Evolutionary conservation across 345 rosid genomes (phyloP), one percentile per base, ranked within the genome.

Genomic region (Psidium guajava): DNA sequence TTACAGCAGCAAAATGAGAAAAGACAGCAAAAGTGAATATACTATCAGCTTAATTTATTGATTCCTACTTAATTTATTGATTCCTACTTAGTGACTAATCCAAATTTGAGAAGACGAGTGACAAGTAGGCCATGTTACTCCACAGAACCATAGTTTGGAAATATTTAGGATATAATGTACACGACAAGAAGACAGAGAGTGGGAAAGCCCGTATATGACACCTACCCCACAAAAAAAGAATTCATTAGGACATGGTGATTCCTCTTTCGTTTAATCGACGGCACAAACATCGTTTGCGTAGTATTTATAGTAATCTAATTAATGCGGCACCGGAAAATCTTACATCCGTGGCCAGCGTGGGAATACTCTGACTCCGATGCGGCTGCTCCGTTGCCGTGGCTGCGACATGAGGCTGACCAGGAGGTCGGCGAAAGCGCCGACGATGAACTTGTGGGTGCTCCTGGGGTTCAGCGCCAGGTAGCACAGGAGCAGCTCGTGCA

Each of bases 401-500:
- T 44, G 47, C 80, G 94, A 90, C 93, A 94, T 88, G 53, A 97
- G 93, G 85, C 91, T 91, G 49, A 93, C 93, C 10, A 97, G 87
- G 85, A 95, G 93, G 88, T 95, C 98, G 81, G 98, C 91, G 64
- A 97, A 97, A 44, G 99, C 99, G 14, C 92, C 90, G 53, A 94
- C 89, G 64, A 97, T 91, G 84, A 89, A 93, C 87, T 93, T 93
- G 87, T 95, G 99, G 0, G 93, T 90, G 64, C 86, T 92, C 88
- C 86, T 86, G 3, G 98, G 96, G 88, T 97, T 97, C 77, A 97
- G 87, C 6, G 91, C 88, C 13, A 97, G 94, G 87, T 95, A 95
- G 86, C 94, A 91, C 55, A 91, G 87, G 32, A 97, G 91, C 53
- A 97, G 93, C 92, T 97, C 98, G 75, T 93, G 93, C 90, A 97